A percentile compares a stretch with the other conserved stretches of the same genome.
These are phyloP conservation scores for Aspergillus chevalieri DNA, from an alignment of 2,329 filamentous ascomycete species.

Conservation along the genomic window DNA sequence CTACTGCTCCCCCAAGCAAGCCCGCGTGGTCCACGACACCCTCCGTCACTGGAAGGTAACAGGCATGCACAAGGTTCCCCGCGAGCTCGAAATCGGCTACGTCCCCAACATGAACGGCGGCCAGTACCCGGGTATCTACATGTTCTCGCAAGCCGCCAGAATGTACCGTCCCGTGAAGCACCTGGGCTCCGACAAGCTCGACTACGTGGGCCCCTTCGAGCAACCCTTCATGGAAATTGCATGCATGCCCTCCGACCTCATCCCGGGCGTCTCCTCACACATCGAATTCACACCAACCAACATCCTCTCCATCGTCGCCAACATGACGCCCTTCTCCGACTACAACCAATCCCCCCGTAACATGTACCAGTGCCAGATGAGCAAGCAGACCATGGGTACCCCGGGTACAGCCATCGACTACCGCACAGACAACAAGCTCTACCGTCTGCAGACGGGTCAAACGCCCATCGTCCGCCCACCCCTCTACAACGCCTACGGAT, in stretches of 20 bases:
- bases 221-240: constrained; percentile 99
- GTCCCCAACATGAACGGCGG: constrained; percentile 81
- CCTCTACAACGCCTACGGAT: constrained; percentile 89
- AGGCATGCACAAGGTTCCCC: constrained; percentile 70
- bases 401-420: constrained; percentile 77
- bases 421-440: constrained; percentile 95
- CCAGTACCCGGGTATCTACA: constrained; percentile 94
- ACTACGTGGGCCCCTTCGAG: constrained; percentile 87
- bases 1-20: constrained; percentile 81
- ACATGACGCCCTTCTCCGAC: constrained; percentile 98
- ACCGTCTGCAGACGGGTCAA: constrained; percentile 89
- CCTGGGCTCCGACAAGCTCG: constrained; percentile 74
- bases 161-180: constrained; percentile 94
- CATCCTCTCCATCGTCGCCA: constrained; percentile 93
- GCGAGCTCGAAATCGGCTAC: constrained; percentile 84
- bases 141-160: constrained; percentile 76
- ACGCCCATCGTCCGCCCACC: constrained; percentile 89
- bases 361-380: constrained; percentile 99
- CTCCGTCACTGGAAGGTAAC: constrained; percentile 94
- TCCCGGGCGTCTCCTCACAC: constrained; percentile 83
- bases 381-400: constrained; percentile 98
- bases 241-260: constrained; percentile 78
- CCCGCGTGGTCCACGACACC: constrained; percentile 74
- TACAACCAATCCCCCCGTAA: constrained; percentile 98
- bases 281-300: constrained; percentile 93